A percentile compares a stretch with the other conserved stretches of the same genome.
Conservation (phyloP, 768 basidiomycete species). For the Auriscalpium microsporum region DNA sequence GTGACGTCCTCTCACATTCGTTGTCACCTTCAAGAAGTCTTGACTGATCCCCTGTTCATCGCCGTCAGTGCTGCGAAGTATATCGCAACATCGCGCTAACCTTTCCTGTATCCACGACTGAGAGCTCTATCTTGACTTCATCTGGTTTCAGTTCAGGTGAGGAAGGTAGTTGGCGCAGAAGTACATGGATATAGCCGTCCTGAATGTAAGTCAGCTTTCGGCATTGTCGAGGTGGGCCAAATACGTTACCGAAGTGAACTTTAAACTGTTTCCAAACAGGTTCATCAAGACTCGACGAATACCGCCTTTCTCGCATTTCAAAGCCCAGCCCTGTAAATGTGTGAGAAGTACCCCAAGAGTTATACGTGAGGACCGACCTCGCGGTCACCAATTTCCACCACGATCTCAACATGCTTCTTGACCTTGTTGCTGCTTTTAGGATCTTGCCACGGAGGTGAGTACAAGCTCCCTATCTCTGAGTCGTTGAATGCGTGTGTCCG, state of each 20-base stretch:
- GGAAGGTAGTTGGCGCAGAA: constrained; percentile 65
- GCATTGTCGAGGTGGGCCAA: background rate
- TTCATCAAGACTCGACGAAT: constrained; percentile 92
- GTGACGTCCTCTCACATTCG: background rate
- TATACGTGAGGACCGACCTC: constrained; percentile 36
- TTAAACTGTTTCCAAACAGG: constrained; percentile 86
- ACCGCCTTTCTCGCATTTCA: constrained; percentile 88
- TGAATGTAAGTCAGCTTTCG: constrained; percentile 22
- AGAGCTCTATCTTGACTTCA: constrained; percentile 70
- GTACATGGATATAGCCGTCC: constrained; percentile 84
- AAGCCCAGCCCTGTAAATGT: constrained; percentile 60
- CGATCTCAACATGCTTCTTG: constrained; percentile 64
- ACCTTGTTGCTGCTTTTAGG: constrained; percentile 28
- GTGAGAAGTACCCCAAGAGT: background rate
- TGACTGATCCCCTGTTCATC: constrained; percentile 72
- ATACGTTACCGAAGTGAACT: constrained; percentile 71
- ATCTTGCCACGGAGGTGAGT: constrained; percentile 69
- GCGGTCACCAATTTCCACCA: constrained; percentile 76
- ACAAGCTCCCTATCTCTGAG: constrained; percentile 84
- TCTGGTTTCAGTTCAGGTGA: constrained; percentile 43
- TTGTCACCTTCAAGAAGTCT: constrained; percentile 73
- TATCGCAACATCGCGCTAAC: constrained; percentile 24
- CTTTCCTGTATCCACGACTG: constrained; percentile 87
- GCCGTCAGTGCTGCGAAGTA: background rate
- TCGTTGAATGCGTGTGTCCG: constrained; percentile 59